Percentiles rank a stretch among this genome's conserved stretches.
Evolutionary conservation across 1,284 basidiomycete species (phyloP).

Genomic region (Sphaerobolus stellatus): DNA sequence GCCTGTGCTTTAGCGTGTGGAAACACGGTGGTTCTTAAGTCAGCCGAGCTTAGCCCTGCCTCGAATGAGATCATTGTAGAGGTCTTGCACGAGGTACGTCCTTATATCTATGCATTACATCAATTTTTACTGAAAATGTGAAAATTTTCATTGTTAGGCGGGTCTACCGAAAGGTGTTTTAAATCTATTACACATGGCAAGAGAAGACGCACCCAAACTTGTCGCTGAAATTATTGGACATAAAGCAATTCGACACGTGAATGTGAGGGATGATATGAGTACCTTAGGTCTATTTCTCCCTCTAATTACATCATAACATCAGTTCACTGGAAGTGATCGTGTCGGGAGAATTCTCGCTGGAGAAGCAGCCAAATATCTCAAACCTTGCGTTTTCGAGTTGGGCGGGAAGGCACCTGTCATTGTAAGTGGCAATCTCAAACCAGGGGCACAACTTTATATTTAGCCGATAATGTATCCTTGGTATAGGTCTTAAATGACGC

Average conservation of each 20-base stretch:
- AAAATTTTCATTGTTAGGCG: slow-evolving; percentile 32
- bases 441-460: background rate
- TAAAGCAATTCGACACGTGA: slow-evolving; percentile 47
- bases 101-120: background rate
- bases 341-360: slow-evolving; percentile 71
- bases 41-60: slow-evolving; percentile 55
- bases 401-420: slow-evolving; percentile 76
- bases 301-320: slow-evolving; percentile 19
- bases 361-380: slow-evolving; percentile 72
- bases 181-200: slow-evolving; percentile 55
- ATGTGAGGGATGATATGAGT: slow-evolving; percentile 28
- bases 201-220: slow-evolving; percentile 43
- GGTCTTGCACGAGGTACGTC: slow-evolving; percentile 42
- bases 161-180: slow-evolving; percentile 62
- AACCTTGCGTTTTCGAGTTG: slow-evolving; percentile 70
- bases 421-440: slow-evolving; percentile 34
- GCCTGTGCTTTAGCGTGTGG: slow-evolving; percentile 57
- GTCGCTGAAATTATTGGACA: slow-evolving; percentile 57
- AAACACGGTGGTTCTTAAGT: slow-evolving; percentile 63
- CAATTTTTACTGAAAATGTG: background rate
- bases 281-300: background rate
- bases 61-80: slow-evolving; percentile 51
- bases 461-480: background rate
- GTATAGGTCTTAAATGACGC: slow-evolving; percentile 58
- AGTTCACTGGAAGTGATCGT: slow-evolving; percentile 71